Base-by-base conservation (phyloP, 2,329 filamentous ascomycete species). In the Rhynchosporium graminicola region DNA sequence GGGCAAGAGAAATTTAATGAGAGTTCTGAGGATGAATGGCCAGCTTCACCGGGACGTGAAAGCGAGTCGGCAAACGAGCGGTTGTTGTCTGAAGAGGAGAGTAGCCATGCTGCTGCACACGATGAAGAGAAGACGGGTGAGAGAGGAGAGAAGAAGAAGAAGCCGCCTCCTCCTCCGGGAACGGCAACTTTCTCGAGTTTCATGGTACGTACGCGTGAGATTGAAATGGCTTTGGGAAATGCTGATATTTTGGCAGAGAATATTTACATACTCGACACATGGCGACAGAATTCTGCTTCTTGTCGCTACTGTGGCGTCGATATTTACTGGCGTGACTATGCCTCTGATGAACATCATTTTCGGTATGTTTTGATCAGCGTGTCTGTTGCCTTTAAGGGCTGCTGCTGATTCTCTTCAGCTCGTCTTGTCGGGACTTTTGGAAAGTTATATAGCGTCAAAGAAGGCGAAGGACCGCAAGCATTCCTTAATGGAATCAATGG, bases 311-410 rank as follows among this genome's bases (percentile, higher is more conserved):
- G 20, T 69, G 3, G 67, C 63, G 33, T 58, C 71, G 7, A 70
- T 71, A 47, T 70, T 68, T 8, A 67, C 63, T 51, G 71, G 71
- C 20, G 60, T 68, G 26, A 86, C 83, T 0, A 72, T 87, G 57
- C 84, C 84, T 0, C 68, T 87, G 46, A 83, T 87, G 80, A 87
- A 85, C 60, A 77, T 86, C 8, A 76, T 86, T 8, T 85, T 86
- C 70, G 83, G 82, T 79, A 74, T 70, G 72, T 52, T 29, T n/a
- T 5, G 12, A 4, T 0, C 6, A 40, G 20, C 20, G 20, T 20
- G 20, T 20, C 1, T 20, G 20, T 20, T 20, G 20, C 20, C 1
- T 20, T 20, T 20, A 20, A 20, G 20, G 20, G 20, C 20, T 20
- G 54, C 57, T 31, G 26, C 43, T 60, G 43, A 57, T 20, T 7